Evolutionary conservation across 306 rosid genomes (phyloP).

Genomic region (Malus orientalis): DNA sequence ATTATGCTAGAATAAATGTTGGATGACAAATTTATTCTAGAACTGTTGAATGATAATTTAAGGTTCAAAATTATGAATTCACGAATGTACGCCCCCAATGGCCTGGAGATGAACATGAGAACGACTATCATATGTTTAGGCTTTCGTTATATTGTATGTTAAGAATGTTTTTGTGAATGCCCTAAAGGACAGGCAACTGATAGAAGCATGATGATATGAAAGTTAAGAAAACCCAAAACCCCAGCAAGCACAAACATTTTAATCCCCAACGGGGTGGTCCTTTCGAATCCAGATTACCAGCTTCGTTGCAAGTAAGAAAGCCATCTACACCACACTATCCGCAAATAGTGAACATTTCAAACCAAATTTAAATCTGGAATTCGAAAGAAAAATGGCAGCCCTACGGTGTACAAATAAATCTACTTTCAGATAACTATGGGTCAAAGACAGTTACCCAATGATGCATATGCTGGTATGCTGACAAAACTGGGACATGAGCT

Average conservation of each 20-base stretch:
- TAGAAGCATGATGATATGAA: not conserved
- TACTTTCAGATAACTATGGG: not conserved
- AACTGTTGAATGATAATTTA: not conserved
- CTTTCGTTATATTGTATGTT: not conserved
- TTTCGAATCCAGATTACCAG: not conserved
- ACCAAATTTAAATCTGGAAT: not conserved
- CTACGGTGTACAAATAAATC: not conserved
- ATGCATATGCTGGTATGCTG: conserved; percentile 51
- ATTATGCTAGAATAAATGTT: not conserved
- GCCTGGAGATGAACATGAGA: not conserved
- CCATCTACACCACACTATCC: not conserved
- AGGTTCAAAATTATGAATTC: not conserved
- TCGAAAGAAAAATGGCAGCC: not conserved
- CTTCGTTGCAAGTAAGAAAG: not conserved
- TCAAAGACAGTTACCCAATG: conserved; percentile 32
- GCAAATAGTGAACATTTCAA: not conserved
- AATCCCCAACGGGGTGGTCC: not conserved
- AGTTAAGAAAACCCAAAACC: not conserved
- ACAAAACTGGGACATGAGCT: conserved; percentile 67
- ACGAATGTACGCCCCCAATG: not conserved
- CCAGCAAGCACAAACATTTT: not conserved
- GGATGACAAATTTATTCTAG: not conserved
- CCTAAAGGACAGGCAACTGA: not conserved
- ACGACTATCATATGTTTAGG: not conserved
- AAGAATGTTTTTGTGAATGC: not conserved